A percentile compares a stretch with the other conserved stretches of the same genome.
Evolutionary conservation across 2,329 filamentous ascomycete genomes (phyloP).

Genomic region (Botrytis medusae): DNA sequence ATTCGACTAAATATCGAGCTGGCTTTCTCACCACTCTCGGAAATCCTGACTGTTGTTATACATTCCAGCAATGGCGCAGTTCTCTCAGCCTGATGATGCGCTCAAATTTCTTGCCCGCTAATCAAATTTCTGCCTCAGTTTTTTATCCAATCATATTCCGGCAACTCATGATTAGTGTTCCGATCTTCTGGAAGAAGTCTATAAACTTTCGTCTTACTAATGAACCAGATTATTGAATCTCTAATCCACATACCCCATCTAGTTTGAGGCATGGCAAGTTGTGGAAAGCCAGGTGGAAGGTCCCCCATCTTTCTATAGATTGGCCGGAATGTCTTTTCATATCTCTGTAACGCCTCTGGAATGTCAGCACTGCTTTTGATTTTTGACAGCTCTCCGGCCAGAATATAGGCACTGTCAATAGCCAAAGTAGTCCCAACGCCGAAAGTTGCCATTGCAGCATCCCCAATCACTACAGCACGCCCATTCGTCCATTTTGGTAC

Average conservation of each 20-base stretch:
- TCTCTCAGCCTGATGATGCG: not conserved
- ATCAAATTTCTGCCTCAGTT: not conserved
- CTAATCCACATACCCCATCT: conserved; percentile 48
- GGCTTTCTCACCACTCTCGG: not conserved
- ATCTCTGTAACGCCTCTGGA: conserved; percentile 39
- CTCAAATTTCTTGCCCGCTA: not conserved
- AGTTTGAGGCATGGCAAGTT: conserved; percentile 47
- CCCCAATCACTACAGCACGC: conserved; percentile 50
- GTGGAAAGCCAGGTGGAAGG: conserved; percentile 37
- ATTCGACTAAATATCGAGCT: not conserved
- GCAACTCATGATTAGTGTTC: conserved; percentile 39
- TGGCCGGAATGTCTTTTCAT: conserved; percentile 43
- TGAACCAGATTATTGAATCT: conserved; percentile 45
- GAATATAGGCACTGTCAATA: conserved; percentile 46
- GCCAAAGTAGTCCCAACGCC: conserved; percentile 46
- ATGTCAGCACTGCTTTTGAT: conserved; percentile 36
- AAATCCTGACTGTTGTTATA: not conserved
- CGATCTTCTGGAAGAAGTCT: conserved; percentile 39
- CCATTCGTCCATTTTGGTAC: conserved; percentile 44
- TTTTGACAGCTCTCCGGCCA: conserved; percentile 47
- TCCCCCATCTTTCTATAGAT: conserved; percentile 33
- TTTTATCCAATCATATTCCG: conserved; percentile 41
- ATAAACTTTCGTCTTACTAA: conserved; percentile 37
- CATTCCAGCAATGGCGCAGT: not conserved
- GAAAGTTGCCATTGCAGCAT: conserved; percentile 49